Evolutionary conservation across 805 yeast genomes (phyloP), one percentile per base, ranked within the genome.

Genomic region (Candida krabiensis): DNA sequence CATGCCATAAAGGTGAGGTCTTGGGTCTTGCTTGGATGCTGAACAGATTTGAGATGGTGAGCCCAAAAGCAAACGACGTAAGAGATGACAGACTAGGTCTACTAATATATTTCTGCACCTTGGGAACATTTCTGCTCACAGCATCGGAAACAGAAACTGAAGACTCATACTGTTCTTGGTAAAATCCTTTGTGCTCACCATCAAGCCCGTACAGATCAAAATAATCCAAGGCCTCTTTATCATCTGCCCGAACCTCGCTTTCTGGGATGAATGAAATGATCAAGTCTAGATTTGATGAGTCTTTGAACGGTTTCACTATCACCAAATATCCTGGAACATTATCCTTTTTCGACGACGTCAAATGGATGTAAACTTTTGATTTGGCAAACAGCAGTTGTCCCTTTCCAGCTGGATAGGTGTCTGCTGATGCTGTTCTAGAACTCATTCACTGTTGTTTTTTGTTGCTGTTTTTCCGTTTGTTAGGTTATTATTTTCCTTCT

Each of bases 1-100:
- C 99, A 63, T 76, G 79, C 96, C 97, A 91, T 79, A 89, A 81
- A 2, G 90, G 95, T 12, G 79, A 66, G 2, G 89, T 80, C 5
- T 96, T 97, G 2, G 82, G 82, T 37, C 97, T 72, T 9, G 83
- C 75, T 59, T 90, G 96, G 28, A 93, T 70, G 18, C 96, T 85
- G 59, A 80, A 91, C 4, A 91, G 56, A 42, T 72, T 73, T 25
- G 75, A 56, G 19, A 86, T 58, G 13, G 79, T 73, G 15, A 83
- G 58, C 3, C 83, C 75, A 63, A 89, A 89, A 5, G 90, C 79
- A 62, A 79, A 87, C 1, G 86, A 75, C 2, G 79, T 58, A 17
- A 77, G 53, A 2, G 80, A 69, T 1, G 80, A 67, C 16, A 62
- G 34, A 3, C 73, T 65, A 1, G 88, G 90, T 39, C 74, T 68